Percentiles rank a stretch among this genome's conserved stretches.
Evolutionary conservation across 2,329 filamentous ascomycete genomes (phyloP).

Genomic region (Aspergillus cejpii): DNA sequence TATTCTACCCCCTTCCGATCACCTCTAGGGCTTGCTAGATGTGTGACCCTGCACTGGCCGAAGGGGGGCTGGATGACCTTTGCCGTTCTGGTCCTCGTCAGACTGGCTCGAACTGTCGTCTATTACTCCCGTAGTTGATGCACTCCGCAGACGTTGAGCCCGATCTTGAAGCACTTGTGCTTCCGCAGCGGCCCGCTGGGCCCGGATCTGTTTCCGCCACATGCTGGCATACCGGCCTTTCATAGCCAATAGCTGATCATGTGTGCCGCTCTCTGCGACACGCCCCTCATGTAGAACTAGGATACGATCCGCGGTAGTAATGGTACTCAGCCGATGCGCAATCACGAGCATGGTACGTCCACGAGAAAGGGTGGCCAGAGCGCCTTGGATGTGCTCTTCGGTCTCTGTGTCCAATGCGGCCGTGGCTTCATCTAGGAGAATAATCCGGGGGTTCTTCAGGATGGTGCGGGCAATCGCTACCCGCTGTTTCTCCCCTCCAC

Average conservation of each 20-base stretch:
- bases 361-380: slow-evolving; percentile 70
- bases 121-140: slow-evolving; percentile 33
- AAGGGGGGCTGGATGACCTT: slow-evolving; percentile 10
- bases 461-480: slow-evolving; percentile 91
- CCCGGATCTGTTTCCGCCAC: slow-evolving; percentile 83
- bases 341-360: slow-evolving; percentile 93
- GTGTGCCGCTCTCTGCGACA: slow-evolving; percentile 70
- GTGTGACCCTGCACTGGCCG: slow-evolving; percentile 16
- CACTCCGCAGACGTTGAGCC: slow-evolving; percentile 40
- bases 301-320: slow-evolving; percentile 79
- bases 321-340: slow-evolving; percentile 79
- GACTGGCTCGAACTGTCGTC: slow-evolving; percentile 46
- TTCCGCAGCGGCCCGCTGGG: slow-evolving; percentile 62
- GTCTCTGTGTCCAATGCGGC: slow-evolving; percentile 87
- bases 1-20: slow-evolving; percentile 7
- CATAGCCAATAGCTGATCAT: slow-evolving; percentile 64
- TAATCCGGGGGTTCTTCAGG: slow-evolving; percentile 83
- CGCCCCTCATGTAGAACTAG: slow-evolving; percentile 69
- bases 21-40: slow-evolving; percentile 50
- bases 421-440: slow-evolving; percentile 88
- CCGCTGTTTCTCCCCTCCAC: slow-evolving; percentile 87
- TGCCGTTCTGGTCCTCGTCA: slow-evolving; percentile 40
- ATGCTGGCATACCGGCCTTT: slow-evolving; percentile 73
- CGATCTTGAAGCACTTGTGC: slow-evolving; percentile 45
- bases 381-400: slow-evolving; percentile 85